Evolutionary conservation across 352 stramenopile genomes (phyloP).

Genomic region (Phytophthora litchii): DNA sequence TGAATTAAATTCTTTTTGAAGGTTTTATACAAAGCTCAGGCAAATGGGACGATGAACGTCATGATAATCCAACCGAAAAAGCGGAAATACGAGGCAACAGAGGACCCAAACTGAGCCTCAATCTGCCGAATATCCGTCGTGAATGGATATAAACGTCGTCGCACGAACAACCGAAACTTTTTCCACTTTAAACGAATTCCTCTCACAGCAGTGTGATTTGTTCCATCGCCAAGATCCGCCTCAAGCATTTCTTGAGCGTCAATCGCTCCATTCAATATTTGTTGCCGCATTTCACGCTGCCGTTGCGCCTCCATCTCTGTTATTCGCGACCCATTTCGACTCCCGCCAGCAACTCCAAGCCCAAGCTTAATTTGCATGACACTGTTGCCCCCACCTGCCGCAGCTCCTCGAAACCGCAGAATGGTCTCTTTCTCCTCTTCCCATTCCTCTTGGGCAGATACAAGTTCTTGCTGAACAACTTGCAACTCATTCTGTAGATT

Average conservation of each 20-base stretch:
- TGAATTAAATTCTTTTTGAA: too few species aligned
- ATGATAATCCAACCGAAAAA: conserved; percentile 85
- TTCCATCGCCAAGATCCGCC: conserved; percentile 29
- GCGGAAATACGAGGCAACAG: conserved; percentile 80
- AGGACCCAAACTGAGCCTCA: conserved; percentile 81
- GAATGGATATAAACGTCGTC: conserved; percentile 53
- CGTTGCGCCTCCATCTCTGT: conserved; percentile 44
- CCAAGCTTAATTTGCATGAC: conserved; percentile 33
- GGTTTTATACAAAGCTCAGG: too few species aligned
- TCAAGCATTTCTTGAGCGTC: conserved; percentile 69
- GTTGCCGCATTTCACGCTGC: conserved; percentile 55
- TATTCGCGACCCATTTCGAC: conserved; percentile 13
- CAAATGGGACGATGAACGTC: conserved; percentile 66
- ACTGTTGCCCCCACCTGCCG: conserved; percentile 14
- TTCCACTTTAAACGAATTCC: conserved; percentile 42
- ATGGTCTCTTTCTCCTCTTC: conserved; percentile 66
- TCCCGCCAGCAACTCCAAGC: conserved; percentile 10
- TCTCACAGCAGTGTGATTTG: conserved; percentile 3
- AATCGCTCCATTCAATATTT: conserved; percentile 61
- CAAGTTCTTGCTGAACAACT: conserved; percentile 48
- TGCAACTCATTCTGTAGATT: conserved; percentile 45
- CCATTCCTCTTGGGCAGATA: conserved; percentile 59
- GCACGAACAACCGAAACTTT: conserved; percentile 38
- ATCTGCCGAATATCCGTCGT: conserved; percentile 72
- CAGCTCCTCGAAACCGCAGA: conserved; percentile 44